Conservation (phyloP, 2,329 filamentous ascomycete genomes). For the Epichloe festucae region DNA sequence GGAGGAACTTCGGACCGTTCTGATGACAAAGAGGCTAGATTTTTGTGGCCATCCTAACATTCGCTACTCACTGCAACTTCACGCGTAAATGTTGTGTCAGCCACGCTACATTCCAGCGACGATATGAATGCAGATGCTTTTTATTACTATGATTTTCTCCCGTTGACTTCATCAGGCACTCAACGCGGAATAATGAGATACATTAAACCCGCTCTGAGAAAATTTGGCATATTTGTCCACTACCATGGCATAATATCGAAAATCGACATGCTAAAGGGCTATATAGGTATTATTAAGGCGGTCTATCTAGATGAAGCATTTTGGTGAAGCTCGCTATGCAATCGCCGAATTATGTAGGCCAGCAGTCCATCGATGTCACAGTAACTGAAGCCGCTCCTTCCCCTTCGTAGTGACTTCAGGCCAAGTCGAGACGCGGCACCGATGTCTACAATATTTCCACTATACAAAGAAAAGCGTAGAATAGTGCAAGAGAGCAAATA, state of each 20-base stretch:
- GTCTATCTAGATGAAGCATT: constrained; percentile 3
- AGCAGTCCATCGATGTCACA: not conserved
- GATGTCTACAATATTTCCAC: not conserved
- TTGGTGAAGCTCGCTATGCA: constrained; percentile 6
- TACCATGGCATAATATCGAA: too few species aligned
- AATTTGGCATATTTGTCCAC: not conserved
- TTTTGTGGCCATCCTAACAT: too few species aligned
- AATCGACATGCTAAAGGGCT: not conserved
- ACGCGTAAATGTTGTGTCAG: not conserved
- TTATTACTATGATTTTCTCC: not conserved
- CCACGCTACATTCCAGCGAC: not conserved
- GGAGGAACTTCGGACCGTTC: too few species aligned
- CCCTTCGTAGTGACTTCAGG: not conserved
- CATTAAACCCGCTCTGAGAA: not conserved
- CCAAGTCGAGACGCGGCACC: not conserved
- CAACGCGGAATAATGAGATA: not conserved
- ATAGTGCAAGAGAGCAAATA: not conserved
- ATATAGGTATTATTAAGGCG: constrained; percentile 1
- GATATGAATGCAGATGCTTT: not conserved
- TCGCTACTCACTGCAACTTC: too few species aligned
- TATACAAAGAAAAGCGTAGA: not conserved
- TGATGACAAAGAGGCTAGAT: too few species aligned
- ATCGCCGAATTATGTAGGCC: not conserved
- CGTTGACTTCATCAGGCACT: not conserved
- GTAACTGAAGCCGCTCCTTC: not conserved